Conservation (phyloP, 2,329 filamentous ascomycete genomes). For the Xylaria sp. region DNA sequence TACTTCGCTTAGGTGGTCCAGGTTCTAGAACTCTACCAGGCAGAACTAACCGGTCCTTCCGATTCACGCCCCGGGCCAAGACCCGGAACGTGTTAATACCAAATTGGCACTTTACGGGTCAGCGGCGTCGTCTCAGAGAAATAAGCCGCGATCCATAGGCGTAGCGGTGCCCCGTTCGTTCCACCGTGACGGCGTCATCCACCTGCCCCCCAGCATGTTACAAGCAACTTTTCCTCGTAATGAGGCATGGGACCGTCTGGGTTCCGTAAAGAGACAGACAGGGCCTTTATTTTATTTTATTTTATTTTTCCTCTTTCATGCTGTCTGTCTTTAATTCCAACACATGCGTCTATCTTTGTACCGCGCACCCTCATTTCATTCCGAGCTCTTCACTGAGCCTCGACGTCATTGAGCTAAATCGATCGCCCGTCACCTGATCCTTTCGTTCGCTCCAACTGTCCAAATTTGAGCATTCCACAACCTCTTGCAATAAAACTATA, state of each 20-base stretch:
- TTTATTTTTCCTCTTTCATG: too few relatives aligned
- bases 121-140: slow-evolving; percentile 10
- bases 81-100: slow-evolving; percentile 2
- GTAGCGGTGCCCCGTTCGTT: slow-evolving; percentile 21
- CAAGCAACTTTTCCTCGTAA: slow-evolving; percentile 14
- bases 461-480: background rate
- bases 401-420: slow-evolving; percentile 22
- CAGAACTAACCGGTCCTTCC: background rate
- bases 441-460: background rate
- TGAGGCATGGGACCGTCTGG: background rate
- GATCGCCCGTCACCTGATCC: slow-evolving; percentile 1
- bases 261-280: slow-evolving; percentile 1
- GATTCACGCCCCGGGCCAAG: slow-evolving; percentile 24
- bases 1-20: background rate
- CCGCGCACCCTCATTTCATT: slow-evolving; percentile 6
- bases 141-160: slow-evolving; percentile 20
- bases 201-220: slow-evolving; percentile 19
- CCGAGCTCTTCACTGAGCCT: slow-evolving; percentile 27
- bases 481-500: background rate
- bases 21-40: slow-evolving; percentile 33
- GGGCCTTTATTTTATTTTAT: slow-evolving; percentile 11
- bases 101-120: slow-evolving; percentile 25
- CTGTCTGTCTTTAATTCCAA: slow-evolving; percentile 2
- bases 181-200: slow-evolving; percentile 31
- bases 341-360: slow-evolving; percentile 14